A percentile compares a stretch with the other conserved stretches of the same genome.
Evolutionary conservation across 331 rosid species (phyloP).

Genomic region (Malus hybrid): DNA sequence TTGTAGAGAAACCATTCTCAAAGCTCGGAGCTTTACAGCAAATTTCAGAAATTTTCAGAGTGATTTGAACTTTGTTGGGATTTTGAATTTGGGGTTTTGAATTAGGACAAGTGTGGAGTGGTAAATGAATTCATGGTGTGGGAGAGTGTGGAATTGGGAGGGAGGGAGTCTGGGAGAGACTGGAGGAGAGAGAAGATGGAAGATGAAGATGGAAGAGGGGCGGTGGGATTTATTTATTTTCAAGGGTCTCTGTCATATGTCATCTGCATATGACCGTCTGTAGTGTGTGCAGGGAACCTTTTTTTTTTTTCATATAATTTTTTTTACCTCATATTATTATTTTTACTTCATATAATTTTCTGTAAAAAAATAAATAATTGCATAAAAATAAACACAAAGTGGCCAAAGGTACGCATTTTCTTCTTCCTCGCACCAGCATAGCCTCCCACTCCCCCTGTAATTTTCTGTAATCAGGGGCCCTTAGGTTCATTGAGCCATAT

Average conservation of each 20-base stretch:
- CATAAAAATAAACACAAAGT: too few relatives aligned
- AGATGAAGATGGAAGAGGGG: background rate
- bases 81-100: background rate
- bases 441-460: too few relatives aligned
- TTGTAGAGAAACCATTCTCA: conserved; percentile 70
- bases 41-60: background rate
- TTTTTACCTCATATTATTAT: too few relatives aligned
- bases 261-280: background rate
- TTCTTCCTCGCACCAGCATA: too few relatives aligned
- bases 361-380: too few relatives aligned
- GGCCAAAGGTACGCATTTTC: too few relatives aligned
- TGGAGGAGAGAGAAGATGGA: background rate
- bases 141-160: background rate
- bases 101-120: background rate
- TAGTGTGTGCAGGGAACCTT: too few relatives aligned
- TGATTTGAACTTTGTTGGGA: background rate
- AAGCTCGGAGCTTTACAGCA: background rate
- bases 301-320: too few relatives aligned
- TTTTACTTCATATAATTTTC: too few relatives aligned
- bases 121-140: background rate
- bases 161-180: background rate
- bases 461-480: too few relatives aligned
- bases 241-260: background rate
- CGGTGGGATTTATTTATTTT: background rate
- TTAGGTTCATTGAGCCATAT: too few relatives aligned